phyloP scores from a whole-genome alignment of 768 basidiomycete genomes.

The Rhodotorula diobovata region DNA sequence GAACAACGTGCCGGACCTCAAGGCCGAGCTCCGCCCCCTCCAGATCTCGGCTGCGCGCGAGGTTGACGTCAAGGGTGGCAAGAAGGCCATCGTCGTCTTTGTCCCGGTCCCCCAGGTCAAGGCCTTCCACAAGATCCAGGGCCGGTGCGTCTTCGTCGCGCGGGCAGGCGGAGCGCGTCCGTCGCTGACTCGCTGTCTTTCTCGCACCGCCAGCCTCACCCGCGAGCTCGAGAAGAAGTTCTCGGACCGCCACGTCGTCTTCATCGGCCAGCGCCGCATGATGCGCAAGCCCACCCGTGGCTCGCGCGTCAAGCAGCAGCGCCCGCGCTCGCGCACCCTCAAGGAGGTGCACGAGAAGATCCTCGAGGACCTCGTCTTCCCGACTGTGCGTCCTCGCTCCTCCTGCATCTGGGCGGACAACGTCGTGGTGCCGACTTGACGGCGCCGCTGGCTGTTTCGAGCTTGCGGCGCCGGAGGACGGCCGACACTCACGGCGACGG shows the following conservation, averaged over 20 bases:
- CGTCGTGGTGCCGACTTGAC: neutral
- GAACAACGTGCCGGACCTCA: constrained; percentile 96
- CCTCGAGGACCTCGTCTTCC: constrained; percentile 97
- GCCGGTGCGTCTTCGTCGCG: constrained; percentile 46
- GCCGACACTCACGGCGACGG: too few relatives aligned
- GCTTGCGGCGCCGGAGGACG: neutral
- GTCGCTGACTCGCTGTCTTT: neutral
- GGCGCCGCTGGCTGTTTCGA: too few relatives aligned
- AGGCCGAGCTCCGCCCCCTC: constrained; percentile 86
- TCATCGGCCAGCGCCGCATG: constrained; percentile 97
- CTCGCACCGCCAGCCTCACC: constrained; percentile 15
- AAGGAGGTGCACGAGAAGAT: constrained; percentile 95
- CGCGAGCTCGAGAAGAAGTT: constrained; percentile 92
- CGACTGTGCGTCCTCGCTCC: constrained; percentile 57
- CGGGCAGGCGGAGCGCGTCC: constrained; percentile 52
- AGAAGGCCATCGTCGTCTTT: constrained; percentile 98
- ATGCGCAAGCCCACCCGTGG: constrained; percentile 93
- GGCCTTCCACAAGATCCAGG: constrained; percentile 97
- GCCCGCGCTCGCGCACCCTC: constrained; percentile 92
- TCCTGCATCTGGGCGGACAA: too few relatives aligned
- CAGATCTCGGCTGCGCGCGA: constrained; percentile 98
- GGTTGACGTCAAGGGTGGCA: constrained; percentile 97
- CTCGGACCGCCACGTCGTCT: constrained; percentile 97
- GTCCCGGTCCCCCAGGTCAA: constrained; percentile 95
- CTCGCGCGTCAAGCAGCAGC: constrained; percentile 88